phyloP scores from a whole-genome alignment of 2,329 filamentous ascomycete genomes.

The Coniosporium tulheliwenetii region DNA sequence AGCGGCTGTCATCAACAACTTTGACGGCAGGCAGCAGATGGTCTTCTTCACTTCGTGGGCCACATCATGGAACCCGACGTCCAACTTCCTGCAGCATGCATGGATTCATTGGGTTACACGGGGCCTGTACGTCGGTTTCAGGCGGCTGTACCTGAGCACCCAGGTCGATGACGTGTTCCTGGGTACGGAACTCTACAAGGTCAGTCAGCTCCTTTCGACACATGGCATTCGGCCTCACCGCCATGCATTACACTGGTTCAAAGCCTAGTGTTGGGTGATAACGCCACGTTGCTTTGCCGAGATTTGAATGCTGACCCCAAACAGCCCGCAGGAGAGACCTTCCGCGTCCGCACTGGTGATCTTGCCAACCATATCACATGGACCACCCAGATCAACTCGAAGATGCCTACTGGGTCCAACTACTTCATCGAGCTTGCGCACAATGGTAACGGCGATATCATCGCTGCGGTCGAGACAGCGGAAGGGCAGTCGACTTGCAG shows the following conservation, averaged over 20 bases:
- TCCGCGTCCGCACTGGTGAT: slow-evolving; percentile 33
- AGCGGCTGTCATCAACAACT: slow-evolving; percentile 45
- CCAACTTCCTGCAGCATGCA: slow-evolving; percentile 43
- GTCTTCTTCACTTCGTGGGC: slow-evolving; percentile 43
- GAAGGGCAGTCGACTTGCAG: slow-evolving; percentile 8
- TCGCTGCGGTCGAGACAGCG: slow-evolving; percentile 12
- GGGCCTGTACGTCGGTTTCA: slow-evolving; percentile 41
- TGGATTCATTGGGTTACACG: slow-evolving; percentile 48
- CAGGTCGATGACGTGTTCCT: slow-evolving; percentile 51
- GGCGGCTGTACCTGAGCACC: slow-evolving; percentile 37
- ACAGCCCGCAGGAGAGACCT: slow-evolving; percentile 28
- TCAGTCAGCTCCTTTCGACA: neutral
- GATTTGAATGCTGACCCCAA: neutral
- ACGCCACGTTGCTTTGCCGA: neutral
- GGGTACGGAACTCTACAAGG: slow-evolving; percentile 20
- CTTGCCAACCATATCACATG: slow-evolving; percentile 30
- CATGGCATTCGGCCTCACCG: no score
- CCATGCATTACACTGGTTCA: no score
- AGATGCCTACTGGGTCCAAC: slow-evolving; percentile 34
- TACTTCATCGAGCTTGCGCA: slow-evolving; percentile 40
- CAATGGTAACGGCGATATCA: slow-evolving; percentile 39
- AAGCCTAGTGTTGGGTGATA: no score
- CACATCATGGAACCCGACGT: slow-evolving; percentile 35
- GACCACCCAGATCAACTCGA: slow-evolving; percentile 25
- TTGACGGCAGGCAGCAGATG: slow-evolving; percentile 43